Conservation (phyloP, 257 asterid species). For the Gardenia jasminoides region DNA sequence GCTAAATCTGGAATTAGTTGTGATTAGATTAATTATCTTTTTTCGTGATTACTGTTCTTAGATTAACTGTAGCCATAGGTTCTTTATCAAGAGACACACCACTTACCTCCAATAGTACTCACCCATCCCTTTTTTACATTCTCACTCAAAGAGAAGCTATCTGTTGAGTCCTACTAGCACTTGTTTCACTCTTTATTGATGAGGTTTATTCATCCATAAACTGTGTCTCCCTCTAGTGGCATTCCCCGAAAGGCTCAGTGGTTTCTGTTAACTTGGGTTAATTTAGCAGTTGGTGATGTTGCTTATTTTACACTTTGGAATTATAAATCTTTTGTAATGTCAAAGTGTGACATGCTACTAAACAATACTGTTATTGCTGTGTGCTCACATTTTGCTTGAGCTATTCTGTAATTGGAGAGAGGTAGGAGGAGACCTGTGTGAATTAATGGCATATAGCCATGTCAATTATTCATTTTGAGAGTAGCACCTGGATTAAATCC, state of each 20-base stretch:
- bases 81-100: not conserved
- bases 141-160: not conserved
- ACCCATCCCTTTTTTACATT: not conserved
- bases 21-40: not conserved
- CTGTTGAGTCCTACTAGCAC: not conserved
- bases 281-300: not conserved
- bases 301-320: not conserved
- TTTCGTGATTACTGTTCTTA: not conserved
- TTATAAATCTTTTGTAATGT: not conserved
- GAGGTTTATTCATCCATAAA: not conserved
- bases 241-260: not conserved
- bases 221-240: not conserved
- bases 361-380: not conserved
- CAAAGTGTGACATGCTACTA: not conserved
- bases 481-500: not conserved
- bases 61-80: not conserved
- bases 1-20: constrained; percentile 12
- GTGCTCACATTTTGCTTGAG: not conserved
- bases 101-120: not conserved
- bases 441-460: not conserved
- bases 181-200: not conserved
- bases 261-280: not conserved
- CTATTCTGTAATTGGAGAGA: not conserved
- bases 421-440: not conserved
- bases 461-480: not conserved